A percentile compares a stretch with the other conserved stretches of the same genome.
Conservation (phyloP, 2,329 filamentous ascomycete species). For the Microascus cirrosus region DNA sequence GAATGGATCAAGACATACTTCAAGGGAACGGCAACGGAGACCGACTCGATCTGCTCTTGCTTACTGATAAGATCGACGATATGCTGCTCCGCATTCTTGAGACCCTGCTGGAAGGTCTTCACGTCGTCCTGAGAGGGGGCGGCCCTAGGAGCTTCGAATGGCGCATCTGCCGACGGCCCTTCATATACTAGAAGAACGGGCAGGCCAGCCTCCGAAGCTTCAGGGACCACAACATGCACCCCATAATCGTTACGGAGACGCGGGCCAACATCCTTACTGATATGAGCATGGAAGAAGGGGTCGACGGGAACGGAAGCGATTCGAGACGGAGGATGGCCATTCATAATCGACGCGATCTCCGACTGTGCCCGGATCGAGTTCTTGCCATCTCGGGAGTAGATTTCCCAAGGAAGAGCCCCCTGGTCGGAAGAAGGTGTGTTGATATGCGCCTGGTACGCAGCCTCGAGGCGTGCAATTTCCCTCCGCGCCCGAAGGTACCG, state of each 20-base stretch:
- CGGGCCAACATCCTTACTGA: constrained; percentile 52
- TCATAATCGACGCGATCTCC: constrained; percentile 64
- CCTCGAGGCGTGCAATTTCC: constrained; percentile 75
- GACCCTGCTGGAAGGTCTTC: constrained; percentile 39
- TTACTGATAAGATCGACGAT: constrained; percentile 46
- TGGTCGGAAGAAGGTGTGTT: constrained; percentile 63
- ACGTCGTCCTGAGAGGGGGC: constrained; percentile 36
- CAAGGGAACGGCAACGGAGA: constrained; percentile 43
- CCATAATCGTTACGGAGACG: constrained; percentile 57
- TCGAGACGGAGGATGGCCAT: constrained; percentile 61
- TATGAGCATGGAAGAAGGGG: constrained; percentile 67
- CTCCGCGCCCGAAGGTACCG: constrained; percentile 75
- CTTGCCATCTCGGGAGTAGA: constrained; percentile 79
- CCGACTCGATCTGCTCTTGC: constrained; percentile 42
- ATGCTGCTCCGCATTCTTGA: constrained; percentile 44
- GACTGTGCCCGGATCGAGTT: constrained; percentile 66
- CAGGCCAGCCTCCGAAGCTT: constrained; percentile 43
- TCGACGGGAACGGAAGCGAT: constrained; percentile 59
- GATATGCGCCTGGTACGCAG: constrained; percentile 73
- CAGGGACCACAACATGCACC: constrained; percentile 63
- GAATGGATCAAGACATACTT: constrained; percentile 27
- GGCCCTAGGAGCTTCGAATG: constrained; percentile 43
- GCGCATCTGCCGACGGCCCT: constrained; percentile 39
- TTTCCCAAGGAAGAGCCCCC: constrained; percentile 69
- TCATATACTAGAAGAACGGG: constrained; percentile 68